phyloP scores from a whole-genome alignment of 176 grass and related monocot genomes.

The Tillandsia fasciculata region DNA sequence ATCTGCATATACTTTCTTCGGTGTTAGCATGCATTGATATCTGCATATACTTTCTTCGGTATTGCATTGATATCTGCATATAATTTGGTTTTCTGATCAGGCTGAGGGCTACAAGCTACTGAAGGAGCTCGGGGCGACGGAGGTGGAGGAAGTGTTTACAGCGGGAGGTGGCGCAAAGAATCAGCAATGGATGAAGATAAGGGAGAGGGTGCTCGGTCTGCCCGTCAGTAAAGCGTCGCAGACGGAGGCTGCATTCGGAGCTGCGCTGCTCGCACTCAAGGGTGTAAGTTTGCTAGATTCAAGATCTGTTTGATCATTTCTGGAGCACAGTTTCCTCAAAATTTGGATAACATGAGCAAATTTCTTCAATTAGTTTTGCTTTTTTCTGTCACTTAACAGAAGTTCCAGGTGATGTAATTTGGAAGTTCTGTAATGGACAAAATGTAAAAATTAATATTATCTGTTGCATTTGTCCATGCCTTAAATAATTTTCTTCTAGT shows the following conservation, averaged over 20 bases:
- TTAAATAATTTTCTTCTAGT: too few species aligned
- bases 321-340: background rate
- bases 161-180: slow-evolving; percentile 65
- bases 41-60: background rate
- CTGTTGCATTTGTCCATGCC: too few species aligned
- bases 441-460: too few species aligned
- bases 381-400: too few species aligned
- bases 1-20: background rate
- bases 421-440: too few species aligned
- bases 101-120: slow-evolving; percentile 49
- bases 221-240: slow-evolving; percentile 44
- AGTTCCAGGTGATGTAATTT: too few species aligned
- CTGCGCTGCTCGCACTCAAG: slow-evolving; percentile 57
- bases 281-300: slow-evolving; percentile 12
- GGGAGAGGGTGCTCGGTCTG: slow-evolving; percentile 61
- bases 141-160: slow-evolving; percentile 53
- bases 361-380: too few species aligned
- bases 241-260: slow-evolving; percentile 68
- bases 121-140: slow-evolving; percentile 41
- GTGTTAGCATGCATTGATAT: background rate
- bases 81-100: slow-evolving; percentile 8
- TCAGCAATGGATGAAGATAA: slow-evolving; percentile 47
- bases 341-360: background rate
- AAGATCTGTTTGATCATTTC: background rate
- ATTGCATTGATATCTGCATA: background rate